Conservation (phyloP, 306 rosid genomes). For the Lathyrus aphaca region DNA sequence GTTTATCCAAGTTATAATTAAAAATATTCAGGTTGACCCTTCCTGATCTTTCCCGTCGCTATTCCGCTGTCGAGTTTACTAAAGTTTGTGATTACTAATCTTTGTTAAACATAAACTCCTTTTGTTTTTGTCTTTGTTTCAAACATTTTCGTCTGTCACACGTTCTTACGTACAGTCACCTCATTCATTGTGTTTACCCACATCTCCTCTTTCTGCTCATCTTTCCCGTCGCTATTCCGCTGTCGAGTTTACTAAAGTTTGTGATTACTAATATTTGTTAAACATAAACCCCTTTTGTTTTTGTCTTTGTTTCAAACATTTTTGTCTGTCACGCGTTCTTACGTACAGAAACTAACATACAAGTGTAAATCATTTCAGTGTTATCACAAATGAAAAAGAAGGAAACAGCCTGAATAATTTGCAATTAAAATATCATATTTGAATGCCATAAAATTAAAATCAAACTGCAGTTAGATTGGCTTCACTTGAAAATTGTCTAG, state of each 20-base stretch:
- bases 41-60: not conserved
- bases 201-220: too few species aligned
- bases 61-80: not conserved
- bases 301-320: too few species aligned
- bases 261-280: too few species aligned
- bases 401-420: constrained; percentile 16
- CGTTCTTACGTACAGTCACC: too few species aligned
- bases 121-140: not conserved
- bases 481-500: constrained; percentile 23
- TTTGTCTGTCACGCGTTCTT: too few species aligned
- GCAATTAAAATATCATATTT: constrained; percentile 20
- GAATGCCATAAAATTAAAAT: constrained; percentile 20
- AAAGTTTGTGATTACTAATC: not conserved
- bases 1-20: not conserved
- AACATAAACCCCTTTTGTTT: too few species aligned
- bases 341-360: constrained; percentile 36
- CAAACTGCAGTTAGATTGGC: constrained; percentile 17
- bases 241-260: too few species aligned
- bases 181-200: too few species aligned
- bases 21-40: not conserved
- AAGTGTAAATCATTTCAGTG: constrained; percentile 31
- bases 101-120: not conserved
- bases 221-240: too few species aligned
- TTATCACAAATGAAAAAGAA: constrained; percentile 31
- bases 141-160: not conserved